Conservation (phyloP, 2,329 filamentous ascomycete species). For the Myriosclerotinia scirpicola region DNA sequence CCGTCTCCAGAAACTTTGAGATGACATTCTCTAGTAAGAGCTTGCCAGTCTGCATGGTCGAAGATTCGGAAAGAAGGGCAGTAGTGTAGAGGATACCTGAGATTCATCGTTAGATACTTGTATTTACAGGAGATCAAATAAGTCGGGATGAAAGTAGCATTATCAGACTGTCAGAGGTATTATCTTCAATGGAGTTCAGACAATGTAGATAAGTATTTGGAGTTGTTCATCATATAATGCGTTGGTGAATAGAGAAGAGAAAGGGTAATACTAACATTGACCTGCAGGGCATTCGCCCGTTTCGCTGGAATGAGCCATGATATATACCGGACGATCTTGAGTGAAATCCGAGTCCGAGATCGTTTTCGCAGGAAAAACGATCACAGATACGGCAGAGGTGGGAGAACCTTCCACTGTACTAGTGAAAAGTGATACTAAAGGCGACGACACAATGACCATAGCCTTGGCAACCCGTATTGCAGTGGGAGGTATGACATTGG, state of each 20-base stretch:
- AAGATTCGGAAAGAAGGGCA: constrained; percentile 26
- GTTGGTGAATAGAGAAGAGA: constrained; percentile 27
- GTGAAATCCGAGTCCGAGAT: constrained; percentile 42
- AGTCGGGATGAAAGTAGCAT: constrained; percentile 40
- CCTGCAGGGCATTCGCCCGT: constrained; percentile 85
- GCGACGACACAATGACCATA: constrained; percentile 67
- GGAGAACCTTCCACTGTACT: constrained; percentile 72
- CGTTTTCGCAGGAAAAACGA: constrained; percentile 61
- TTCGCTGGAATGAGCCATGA: constrained; percentile 78
- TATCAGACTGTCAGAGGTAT: constrained; percentile 89
- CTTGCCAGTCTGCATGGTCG: constrained; percentile 31
- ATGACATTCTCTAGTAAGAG: constrained; percentile 21
- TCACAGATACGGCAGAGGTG: constrained; percentile 69
- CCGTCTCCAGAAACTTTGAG: constrained; percentile 38
- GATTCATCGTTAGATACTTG: constrained; percentile 29
- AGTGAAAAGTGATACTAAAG: constrained; percentile 67
- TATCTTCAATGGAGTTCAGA: constrained; percentile 92
- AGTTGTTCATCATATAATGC: constrained; percentile 76
- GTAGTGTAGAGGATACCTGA: constrained; percentile 42
- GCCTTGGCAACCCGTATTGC: constrained; percentile 54
- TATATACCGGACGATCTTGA: constrained; percentile 53
- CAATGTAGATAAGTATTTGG: constrained; percentile 99
- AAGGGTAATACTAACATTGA: constrained; percentile 73
- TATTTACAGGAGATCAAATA: constrained; percentile 22
- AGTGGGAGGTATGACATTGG: constrained; percentile 25